These are phyloP conservation scores for Tagetes patula DNA, from an alignment of 129 eudicot species.

Conservation along the genomic window DNA sequence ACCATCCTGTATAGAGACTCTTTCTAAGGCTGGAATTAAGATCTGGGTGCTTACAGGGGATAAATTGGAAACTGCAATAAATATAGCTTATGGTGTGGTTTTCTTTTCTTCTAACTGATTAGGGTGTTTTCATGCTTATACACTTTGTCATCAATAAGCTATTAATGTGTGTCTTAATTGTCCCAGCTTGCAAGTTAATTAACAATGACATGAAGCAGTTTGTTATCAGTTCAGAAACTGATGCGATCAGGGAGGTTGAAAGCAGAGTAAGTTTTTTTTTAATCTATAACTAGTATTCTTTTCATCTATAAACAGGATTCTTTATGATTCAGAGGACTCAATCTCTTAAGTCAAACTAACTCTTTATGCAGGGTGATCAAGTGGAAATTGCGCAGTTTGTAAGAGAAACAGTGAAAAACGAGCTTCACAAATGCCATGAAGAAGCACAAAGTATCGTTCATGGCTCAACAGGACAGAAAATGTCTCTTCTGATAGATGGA, in stretches of 20 bases:
- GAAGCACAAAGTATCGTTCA: conserved; percentile 67
- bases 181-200: conserved; percentile 90
- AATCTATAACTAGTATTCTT: conserved; percentile 3
- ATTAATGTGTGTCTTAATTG: conserved; percentile 19
- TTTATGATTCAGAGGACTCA: conserved; percentile 19
- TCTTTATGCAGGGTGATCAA: conserved; percentile 73
- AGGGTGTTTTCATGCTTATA: not conserved
- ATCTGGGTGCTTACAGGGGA: conserved; percentile 99
- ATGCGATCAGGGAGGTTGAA: conserved; percentile 88
- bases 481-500: conserved; percentile 90
- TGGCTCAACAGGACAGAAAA: conserved; percentile 57
- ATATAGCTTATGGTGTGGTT: conserved; percentile 82
- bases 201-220: conserved; percentile 94
- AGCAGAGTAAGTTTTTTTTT: conserved; percentile 45
- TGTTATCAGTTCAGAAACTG: conserved; percentile 94
- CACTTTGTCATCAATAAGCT: conserved; percentile 11
- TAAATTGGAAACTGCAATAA: conserved; percentile 97
- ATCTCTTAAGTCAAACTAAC: conserved; percentile 8
- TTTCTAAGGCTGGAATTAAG: conserved; percentile 93
- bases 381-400: conserved; percentile 92
- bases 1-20: conserved; percentile 92
- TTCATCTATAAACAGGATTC: conserved; percentile 5
- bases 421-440: conserved; percentile 65
- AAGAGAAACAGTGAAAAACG: conserved; percentile 67
- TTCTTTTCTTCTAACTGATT: conserved; percentile 12